A percentile compares a stretch with the other conserved stretches of the same genome.
Evolutionary conservation across 164 flowering plant genomes (phyloP).

Genomic region (Nymphaea thermarum): DNA sequence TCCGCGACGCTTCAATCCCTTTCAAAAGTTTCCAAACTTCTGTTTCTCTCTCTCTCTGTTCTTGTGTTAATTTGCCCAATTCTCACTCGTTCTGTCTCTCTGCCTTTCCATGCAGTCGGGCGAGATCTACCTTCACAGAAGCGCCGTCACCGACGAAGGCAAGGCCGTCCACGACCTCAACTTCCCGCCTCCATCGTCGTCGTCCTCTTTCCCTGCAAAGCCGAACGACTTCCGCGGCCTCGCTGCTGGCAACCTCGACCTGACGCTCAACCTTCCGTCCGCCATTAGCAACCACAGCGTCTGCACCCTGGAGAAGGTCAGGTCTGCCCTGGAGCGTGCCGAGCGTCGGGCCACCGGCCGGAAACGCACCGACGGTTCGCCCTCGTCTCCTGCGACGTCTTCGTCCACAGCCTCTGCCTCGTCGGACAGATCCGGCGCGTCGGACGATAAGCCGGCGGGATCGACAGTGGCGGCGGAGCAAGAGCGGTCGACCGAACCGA

Average conservation of each 20-base stretch:
- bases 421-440: not conserved
- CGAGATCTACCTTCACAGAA: constrained; percentile 1
- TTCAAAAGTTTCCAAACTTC: no score
- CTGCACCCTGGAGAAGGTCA: constrained; percentile 1
- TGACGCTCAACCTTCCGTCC: not conserved
- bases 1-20: no score
- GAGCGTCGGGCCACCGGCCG: not conserved
- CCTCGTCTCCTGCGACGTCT: not conserved
- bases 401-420: not conserved
- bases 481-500: not conserved
- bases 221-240: not conserved
- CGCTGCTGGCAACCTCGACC: not conserved
- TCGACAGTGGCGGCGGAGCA: not conserved
- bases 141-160: not conserved
- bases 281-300: not conserved
- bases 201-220: not conserved
- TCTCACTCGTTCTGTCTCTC: not conserved
- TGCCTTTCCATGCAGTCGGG: constrained; percentile 40
- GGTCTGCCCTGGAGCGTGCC: not conserved
- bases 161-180: constrained; percentile 37
- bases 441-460: not conserved
- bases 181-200: constrained; percentile 16
- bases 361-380: not conserved
- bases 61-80: not conserved
- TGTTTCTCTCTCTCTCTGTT: not conserved